Evolutionary conservation across 1,139 yeast genomes (phyloP).

Genomic region (Pichia sp.): DNA sequence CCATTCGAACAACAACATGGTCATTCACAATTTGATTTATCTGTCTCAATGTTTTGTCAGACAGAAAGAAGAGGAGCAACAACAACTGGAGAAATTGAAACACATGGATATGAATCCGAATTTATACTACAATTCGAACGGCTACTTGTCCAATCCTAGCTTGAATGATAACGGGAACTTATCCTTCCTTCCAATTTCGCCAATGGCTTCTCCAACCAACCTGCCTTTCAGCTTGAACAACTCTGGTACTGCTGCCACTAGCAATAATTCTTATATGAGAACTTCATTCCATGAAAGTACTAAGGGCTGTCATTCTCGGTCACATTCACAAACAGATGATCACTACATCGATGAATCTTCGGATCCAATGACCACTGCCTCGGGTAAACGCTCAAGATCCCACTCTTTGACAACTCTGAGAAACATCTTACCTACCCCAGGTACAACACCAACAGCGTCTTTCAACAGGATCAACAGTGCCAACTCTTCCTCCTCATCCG

Average conservation of each 20-base stretch:
- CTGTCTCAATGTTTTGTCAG: conserved; percentile 25
- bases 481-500: background rate
- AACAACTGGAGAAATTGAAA: conserved; percentile 14
- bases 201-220: conserved; percentile 29
- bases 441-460: conserved; percentile 28
- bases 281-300: background rate
- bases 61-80: conserved; percentile 23
- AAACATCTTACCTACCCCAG: conserved; percentile 28
- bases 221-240: conserved; percentile 9
- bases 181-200: conserved; percentile 26
- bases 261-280: conserved; percentile 13
- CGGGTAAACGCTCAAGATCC: conserved; percentile 24
- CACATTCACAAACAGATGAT: conserved; percentile 8
- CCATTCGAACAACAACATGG: conserved; percentile 19
- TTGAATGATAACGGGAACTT: conserved; percentile 16
- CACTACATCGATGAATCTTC: conserved; percentile 4
- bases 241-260: background rate
- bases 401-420: conserved; percentile 22
- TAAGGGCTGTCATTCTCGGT: background rate
- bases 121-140: conserved; percentile 12
- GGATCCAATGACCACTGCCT: background rate
- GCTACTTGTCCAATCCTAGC: conserved; percentile 11
- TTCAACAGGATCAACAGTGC: conserved; percentile 12
- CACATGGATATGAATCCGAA: conserved; percentile 16
- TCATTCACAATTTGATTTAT: conserved; percentile 24